Evolutionary conservation across 129 eudicot genomes (phyloP).

Genomic region (Apium graveolens): DNA sequence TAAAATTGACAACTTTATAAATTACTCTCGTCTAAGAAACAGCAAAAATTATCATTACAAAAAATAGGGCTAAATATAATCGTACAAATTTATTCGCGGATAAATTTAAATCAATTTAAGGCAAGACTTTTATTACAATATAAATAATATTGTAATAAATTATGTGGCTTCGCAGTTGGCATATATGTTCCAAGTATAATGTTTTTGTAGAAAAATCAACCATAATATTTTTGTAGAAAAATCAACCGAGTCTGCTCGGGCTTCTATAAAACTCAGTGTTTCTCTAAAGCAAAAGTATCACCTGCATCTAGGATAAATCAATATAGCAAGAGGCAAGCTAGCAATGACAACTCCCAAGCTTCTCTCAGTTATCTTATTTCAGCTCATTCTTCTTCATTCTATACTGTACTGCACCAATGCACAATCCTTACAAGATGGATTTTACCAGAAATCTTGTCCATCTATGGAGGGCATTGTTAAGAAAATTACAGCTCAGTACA

Average conservation of each 20-base stretch:
- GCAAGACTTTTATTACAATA: no score
- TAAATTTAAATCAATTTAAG: no score
- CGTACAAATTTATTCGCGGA: no score
- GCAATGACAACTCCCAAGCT: conserved; percentile 17
- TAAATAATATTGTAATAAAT: no score
- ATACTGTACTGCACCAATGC: conserved; percentile 25
- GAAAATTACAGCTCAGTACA: conserved; percentile 20
- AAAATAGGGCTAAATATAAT: no score
- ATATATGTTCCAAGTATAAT: no score
- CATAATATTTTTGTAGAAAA: background rate
- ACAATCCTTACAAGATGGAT: conserved; percentile 21
- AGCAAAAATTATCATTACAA: no score
- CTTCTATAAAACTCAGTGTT: background rate
- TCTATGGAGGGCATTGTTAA: conserved; percentile 37
- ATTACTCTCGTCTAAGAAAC: no score
- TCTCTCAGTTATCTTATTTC: conserved; percentile 16
- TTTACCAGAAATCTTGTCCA: conserved; percentile 49
- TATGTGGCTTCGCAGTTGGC: no score
- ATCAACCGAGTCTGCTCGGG: background rate
- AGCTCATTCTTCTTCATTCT: conserved; percentile 22
- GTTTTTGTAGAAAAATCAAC: no score
- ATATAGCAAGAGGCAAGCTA: background rate
- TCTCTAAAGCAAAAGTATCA: background rate
- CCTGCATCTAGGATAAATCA: background rate
- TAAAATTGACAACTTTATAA: no score